phyloP scores from a whole-genome alignment of 2,329 filamentous ascomycete species.

The Sporothrix schenckii region DNA sequence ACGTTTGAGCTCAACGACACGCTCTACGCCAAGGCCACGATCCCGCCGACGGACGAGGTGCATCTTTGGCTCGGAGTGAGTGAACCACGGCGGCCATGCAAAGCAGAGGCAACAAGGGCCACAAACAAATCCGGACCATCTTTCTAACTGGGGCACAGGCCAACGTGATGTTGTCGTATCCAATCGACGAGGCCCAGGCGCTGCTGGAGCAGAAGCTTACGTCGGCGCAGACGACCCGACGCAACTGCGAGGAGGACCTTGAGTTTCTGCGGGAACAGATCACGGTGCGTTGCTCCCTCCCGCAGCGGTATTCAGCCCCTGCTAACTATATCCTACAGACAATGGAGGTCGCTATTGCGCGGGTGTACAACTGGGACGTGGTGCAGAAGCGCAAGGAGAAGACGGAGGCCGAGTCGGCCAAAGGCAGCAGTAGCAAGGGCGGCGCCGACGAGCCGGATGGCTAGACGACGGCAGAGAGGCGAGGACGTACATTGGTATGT shows the following conservation, averaged over 20 bases:
- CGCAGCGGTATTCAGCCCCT: background rate
- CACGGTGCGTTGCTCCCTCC: conserved; percentile 62
- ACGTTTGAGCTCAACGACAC: conserved; percentile 98
- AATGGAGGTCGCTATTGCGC: conserved; percentile 91
- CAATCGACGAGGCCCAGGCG: conserved; percentile 80
- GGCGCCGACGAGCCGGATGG: conserved; percentile 42
- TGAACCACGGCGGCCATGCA: conserved; percentile 32
- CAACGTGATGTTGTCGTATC: conserved; percentile 97
- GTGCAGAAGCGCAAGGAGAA: conserved; percentile 93
- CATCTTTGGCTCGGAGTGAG: conserved; percentile 93
- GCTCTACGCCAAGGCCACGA: conserved; percentile 82
- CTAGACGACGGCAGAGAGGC: conserved; percentile 33
- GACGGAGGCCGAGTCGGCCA: conserved; percentile 55
- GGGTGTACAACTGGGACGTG: conserved; percentile 99
- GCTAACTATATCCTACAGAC: conserved; percentile 59
- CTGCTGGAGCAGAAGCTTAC: conserved; percentile 76
- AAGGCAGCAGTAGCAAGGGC: conserved; percentile 47
- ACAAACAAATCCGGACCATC: background rate
- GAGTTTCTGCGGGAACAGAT: conserved; percentile 97
- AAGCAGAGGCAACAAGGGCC: background rate
- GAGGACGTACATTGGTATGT: background rate
- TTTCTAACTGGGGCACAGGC: conserved; percentile 56
- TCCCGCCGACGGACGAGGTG: conserved; percentile 84
- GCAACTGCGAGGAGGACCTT: conserved; percentile 93
- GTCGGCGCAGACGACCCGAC: conserved; percentile 76